Evolutionary conservation across 1,284 basidiomycete species (phyloP), one percentile per base, ranked within the genome.

Genomic region (Coriolopsis trogii): DNA sequence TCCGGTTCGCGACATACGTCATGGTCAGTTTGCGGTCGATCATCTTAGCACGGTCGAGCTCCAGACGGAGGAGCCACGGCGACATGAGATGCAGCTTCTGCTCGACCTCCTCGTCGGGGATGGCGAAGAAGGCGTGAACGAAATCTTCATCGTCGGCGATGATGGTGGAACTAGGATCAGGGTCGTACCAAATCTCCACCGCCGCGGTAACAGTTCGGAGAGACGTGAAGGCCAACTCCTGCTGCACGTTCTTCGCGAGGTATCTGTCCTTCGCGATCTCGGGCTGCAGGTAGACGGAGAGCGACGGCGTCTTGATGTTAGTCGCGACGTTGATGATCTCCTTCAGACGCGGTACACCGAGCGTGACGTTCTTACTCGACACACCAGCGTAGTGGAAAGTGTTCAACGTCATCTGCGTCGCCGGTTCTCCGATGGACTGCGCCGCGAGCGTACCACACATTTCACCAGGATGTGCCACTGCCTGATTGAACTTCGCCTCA

Each of bases 381-480:
- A 98, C 95, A 89, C 95, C 95, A 60, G 95, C 95, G 70, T 97
- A 98, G 75, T 98, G 95, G 89, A 98, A 98, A 0, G 95, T 98
- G 71, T 98, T 92, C 51, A 98, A 73, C 10, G 95, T 98, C 95
- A 98, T 98, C 75, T 98, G 95, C 2, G 97, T 99, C 2, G 97
- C 97, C 0, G 97, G 97, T 78, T 99, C 97, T 72, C 97, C 97
- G 60, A 99, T 99, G 4, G 95, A 98, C 73, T 99, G 97, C 0
- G 97, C 97, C 30, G 97, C 91, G 13, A 99, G 82, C 0, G 95
- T 98, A 41, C 97, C 97, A 63, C 97, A 99, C 97, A 99, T 99
- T 74, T 99, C 97, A 44, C 96, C 95, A 0, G 97, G 93, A 66
- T 96, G 91, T 21, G 84, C 94, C 2, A 98, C 67, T 1, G 95